Base-by-base conservation (phyloP, 768 basidiomycete species). In the Cystofilobasidium ferigula region DNA sequence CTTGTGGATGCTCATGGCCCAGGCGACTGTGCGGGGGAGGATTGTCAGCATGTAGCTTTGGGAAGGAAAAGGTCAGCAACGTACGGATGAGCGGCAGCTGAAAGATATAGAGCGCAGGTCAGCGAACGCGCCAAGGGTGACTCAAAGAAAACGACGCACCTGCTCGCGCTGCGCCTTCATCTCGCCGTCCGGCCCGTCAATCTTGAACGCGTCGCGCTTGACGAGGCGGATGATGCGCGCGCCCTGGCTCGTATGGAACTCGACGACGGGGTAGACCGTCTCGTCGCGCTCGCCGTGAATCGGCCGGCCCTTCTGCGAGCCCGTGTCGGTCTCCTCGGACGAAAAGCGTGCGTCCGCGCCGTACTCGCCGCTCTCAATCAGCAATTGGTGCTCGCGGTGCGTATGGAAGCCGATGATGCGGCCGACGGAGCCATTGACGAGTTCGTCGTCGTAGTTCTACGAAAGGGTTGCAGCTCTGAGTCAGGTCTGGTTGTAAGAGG, bases 1-100 rank as follows among this genome's bases (percentile, higher is more conserved):
- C 74, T 99, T 99, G 76, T 99, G 95, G 69, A 98, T 98, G 51
- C 69, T 57, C 89, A 97, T 94, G 0, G 94, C 93, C 94, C 93
- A 98, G 0, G 93, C 82, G 43, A 94, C 67, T 68, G 30, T 13
- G 36, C 32, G 36, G 13, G 38, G n/a, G 26, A 57, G 6, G n/a
- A n/a, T n/a, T n/a, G n/a, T n/a, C n/a, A n/a, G n/a, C n/a, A n/a
- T n/a, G n/a, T n/a, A n/a, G n/a, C n/a, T n/a, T n/a, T n/a, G n/a
- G 32, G 16, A 18, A 6, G n/a, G 13, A 32, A 32, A 20, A 57
- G n/a, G 20, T n/a, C 24, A 28, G 40, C 51, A 38, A 48, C 60
- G 54, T 18, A 67, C 65, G 80, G 67, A 95, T 92, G 30, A 97
- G 74, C 0, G 89, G 90, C 1, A 94, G 75, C 89, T 93, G 70